phyloP scores from a whole-genome alignment of 306 rosid species.

The Fragaria ananassa region DNA sequence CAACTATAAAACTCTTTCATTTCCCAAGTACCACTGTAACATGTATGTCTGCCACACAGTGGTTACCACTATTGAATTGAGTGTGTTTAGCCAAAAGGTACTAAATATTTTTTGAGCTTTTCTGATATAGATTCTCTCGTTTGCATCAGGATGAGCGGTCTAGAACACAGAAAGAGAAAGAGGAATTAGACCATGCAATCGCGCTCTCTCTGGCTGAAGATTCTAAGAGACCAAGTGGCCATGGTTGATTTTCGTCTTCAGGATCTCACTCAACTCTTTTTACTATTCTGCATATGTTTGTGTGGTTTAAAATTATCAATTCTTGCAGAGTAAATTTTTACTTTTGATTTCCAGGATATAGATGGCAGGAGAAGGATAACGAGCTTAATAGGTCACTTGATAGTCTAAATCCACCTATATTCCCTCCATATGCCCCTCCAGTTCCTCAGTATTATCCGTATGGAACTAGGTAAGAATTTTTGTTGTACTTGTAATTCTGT shows the following conservation, averaged over 20 bases:
- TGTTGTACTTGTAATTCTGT: slow-evolving; percentile 12
- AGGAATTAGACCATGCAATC: slow-evolving; percentile 67
- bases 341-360: slow-evolving; percentile 42
- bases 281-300: not conserved
- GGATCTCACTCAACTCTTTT: not conserved
- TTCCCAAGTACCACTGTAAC: not conserved
- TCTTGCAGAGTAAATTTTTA: slow-evolving; percentile 11
- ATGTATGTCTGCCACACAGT: not conserved
- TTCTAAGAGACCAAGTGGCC: slow-evolving; percentile 47
- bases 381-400: slow-evolving; percentile 50
- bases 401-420: slow-evolving; percentile 38
- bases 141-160: slow-evolving; percentile 61
- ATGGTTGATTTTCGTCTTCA: slow-evolving; percentile 36
- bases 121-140: not conserved
- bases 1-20: not conserved
- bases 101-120: not conserved
- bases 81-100: not conserved
- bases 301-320: not conserved
- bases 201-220: slow-evolving; percentile 69
- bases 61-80: not conserved
- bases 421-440: slow-evolving; percentile 51
- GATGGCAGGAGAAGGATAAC: slow-evolving; percentile 44
- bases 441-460: slow-evolving; percentile 43
- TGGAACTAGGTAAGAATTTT: slow-evolving; percentile 46
- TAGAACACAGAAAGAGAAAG: slow-evolving; percentile 74